These are phyloP conservation scores for Deinandra increscens DNA, from an alignment of 129 eudicot genomes.

Conservation along the genomic window DNA sequence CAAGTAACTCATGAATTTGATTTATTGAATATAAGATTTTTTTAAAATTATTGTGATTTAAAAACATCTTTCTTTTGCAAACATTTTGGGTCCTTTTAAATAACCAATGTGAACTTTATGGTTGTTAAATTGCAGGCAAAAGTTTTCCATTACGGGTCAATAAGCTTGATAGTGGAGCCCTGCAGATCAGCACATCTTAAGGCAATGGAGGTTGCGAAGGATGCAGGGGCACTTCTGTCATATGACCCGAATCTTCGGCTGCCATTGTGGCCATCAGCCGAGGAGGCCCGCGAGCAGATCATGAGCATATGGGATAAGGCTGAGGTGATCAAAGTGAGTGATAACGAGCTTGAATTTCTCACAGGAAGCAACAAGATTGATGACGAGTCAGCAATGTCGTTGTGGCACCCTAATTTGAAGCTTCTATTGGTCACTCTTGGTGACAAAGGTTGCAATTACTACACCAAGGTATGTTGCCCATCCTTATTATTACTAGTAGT, in stretches of 20 bases:
- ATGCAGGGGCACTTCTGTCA: conserved; percentile 86
- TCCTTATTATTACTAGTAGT: background rate
- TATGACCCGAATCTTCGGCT: conserved; percentile 93
- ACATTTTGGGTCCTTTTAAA: background rate
- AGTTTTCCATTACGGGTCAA: conserved; percentile 93
- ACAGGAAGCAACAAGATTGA: conserved; percentile 76
- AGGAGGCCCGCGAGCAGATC: conserved; percentile 83
- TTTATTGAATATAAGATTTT: background rate
- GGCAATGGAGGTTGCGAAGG: conserved; percentile 93
- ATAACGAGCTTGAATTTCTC: conserved; percentile 85
- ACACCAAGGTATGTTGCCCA: conserved; percentile 68
- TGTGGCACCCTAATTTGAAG: conserved; percentile 92
- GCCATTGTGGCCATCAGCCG: conserved; percentile 88
- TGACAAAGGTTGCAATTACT: conserved; percentile 91
- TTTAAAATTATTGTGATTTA: background rate
- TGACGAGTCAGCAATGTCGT: conserved; percentile 79
- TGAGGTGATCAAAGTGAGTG: conserved; percentile 90
- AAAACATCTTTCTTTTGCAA: background rate
- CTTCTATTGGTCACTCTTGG: conserved; percentile 95
- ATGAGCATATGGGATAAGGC: conserved; percentile 98
- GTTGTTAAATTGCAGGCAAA: conserved; percentile 53
- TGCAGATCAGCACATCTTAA: conserved; percentile 94
- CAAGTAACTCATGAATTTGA: background rate
- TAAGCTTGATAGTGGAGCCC: conserved; percentile 98
- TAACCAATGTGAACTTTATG: background rate